These are phyloP conservation scores for Chlorella sorokiniana DNA, from an alignment of 139 green algal species.

Conservation along the genomic window DNA sequence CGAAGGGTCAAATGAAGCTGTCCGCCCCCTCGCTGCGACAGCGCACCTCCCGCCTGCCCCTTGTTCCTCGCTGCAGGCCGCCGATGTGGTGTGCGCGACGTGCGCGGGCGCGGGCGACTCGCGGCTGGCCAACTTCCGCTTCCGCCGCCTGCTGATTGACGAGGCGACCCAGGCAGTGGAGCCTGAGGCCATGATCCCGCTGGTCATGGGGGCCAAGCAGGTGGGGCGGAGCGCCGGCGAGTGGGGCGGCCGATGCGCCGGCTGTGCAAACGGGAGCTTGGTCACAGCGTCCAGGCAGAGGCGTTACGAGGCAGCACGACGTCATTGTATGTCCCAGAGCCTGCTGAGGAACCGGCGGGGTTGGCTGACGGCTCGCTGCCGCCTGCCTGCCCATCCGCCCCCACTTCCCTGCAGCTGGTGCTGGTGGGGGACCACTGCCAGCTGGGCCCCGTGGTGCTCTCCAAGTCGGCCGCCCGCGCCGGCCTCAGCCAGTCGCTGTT, in stretches of 20 bases:
- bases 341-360: no score
- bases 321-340: no score
- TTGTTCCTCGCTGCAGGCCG: slow-evolving; percentile 31
- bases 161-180: slow-evolving; percentile 94
- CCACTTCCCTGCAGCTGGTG: slow-evolving; percentile 62
- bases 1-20: no score
- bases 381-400: no score
- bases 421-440: slow-evolving; percentile 99
- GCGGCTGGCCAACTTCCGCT: slow-evolving; percentile 52
- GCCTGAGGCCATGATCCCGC: slow-evolving; percentile 92
- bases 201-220: slow-evolving; percentile 95
- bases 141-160: slow-evolving; percentile 82
- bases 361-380: no score
- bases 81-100: slow-evolving; percentile 80
- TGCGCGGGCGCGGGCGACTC: slow-evolving; percentile 67
- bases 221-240: slow-evolving; percentile 15
- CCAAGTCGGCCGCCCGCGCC: slow-evolving; percentile 75
- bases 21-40: slow-evolving; percentile 4
- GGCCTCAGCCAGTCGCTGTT: slow-evolving; percentile 94
- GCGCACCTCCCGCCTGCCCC: not conserved
- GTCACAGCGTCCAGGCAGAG: no score
- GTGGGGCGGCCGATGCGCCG: not conserved
- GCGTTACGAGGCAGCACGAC: no score
- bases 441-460: slow-evolving; percentile 93
- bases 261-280: not conserved